Base-by-base conservation (phyloP, 192 early-diverging fungal genomes). In the Dispira simplex region DNA sequence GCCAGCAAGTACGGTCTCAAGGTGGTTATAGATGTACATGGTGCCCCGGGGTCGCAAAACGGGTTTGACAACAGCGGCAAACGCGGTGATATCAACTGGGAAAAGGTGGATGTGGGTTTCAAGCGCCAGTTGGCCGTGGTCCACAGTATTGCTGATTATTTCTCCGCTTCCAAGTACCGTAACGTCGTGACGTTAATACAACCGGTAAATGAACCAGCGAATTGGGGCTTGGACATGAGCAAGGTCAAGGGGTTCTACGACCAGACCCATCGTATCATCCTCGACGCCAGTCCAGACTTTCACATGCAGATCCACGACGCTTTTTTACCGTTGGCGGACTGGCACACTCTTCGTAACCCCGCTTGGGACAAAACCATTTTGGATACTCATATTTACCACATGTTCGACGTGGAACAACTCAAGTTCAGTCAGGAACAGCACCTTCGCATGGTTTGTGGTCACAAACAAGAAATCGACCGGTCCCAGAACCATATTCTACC, bases 41-140 rank as follows among this genome's bases (percentile, higher is more conserved):
- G 77, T 20, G 70, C 75, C 18, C 81, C 81, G 1, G 81, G 81
- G 13, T 79, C 77, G 46, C 81, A 83, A 45, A 83, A 83, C 58
- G 81, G 81, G 9, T 77, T 81, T 46, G 79, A 77, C 52, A 80
- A 83, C 63, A 77, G 76, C 44, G 81, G 81, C 5, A 64, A 67
- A 1, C 71, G 71, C 8, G 65, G 47, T 25, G 70, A 65, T 8
- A 67, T 82, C 12, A 75, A 75, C 66, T 82, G 75, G 75, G 71
- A 70, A n/a, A 72, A 66, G 21, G 57, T 72, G 55, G 63, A 70
- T 1, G 52, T 43, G 0, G 81, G 83, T 64, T 77, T 84, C 0
- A 64, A 69, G 13, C 62, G 73, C 6, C 83, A 84, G 6, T 73
- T 81, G 13, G 65, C 65, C 8, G 80, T 81, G 12, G 55, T 83